Evolutionary conservation across 192 early-diverging fungal species (phyloP).

Genomic region (Coemansia interrupta): DNA sequence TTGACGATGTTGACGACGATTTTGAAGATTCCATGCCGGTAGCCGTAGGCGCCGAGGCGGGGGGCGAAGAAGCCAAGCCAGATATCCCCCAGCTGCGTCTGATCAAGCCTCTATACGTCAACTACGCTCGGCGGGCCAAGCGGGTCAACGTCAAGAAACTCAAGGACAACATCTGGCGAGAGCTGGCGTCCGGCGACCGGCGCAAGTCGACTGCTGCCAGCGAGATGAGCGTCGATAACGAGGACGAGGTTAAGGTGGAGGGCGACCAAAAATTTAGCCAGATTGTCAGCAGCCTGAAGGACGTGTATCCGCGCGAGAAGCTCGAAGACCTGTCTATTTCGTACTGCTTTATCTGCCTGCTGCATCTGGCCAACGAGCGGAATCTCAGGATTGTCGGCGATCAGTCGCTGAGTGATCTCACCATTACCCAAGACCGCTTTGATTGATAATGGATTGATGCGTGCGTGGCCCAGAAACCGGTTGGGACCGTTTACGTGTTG

Average conservation of each 20-base stretch:
- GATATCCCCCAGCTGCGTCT: slow-evolving; percentile 59
- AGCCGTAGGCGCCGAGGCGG: slow-evolving; percentile 4
- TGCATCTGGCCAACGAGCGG: slow-evolving; percentile 95
- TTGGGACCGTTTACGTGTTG: slow-evolving; percentile 1
- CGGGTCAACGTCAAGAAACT: slow-evolving; percentile 90
- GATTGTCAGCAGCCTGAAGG: slow-evolving; percentile 68
- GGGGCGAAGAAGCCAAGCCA: slow-evolving; percentile 16
- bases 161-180: slow-evolving; percentile 95
- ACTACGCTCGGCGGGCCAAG: slow-evolving; percentile 86
- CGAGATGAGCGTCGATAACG: slow-evolving; percentile 4
- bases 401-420: slow-evolving; percentile 46
- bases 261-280: slow-evolving; percentile 70
- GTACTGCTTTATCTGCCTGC: slow-evolving; percentile 94
- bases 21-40: slow-evolving; percentile 31
- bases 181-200: slow-evolving; percentile 47
- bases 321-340: slow-evolving; percentile 92
- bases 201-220: slow-evolving; percentile 15
- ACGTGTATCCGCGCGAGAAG: slow-evolving; percentile 71
- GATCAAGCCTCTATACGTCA: slow-evolving; percentile 66
- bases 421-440: slow-evolving; percentile 50
- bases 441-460: slow-evolving; percentile 9
- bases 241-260: slow-evolving; percentile 33
- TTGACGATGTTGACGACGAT: slow-evolving; percentile 39
- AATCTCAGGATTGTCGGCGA: slow-evolving; percentile 65
- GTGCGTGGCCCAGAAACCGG: not conserved